These are phyloP conservation scores for Lactuca sativa DNA, from an alignment of 129 eudicot genomes.

Conservation along the genomic window DNA sequence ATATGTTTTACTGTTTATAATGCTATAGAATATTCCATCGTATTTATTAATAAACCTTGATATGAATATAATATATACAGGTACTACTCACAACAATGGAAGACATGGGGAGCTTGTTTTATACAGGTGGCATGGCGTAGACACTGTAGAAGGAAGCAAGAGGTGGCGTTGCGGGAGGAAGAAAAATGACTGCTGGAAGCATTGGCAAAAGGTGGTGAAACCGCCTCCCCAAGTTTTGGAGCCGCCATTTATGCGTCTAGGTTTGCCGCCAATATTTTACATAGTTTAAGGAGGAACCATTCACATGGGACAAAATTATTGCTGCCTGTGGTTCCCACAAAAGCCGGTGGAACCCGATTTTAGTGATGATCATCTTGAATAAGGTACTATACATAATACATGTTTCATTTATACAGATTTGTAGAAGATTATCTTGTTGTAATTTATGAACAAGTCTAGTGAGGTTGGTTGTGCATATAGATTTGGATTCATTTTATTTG, in stretches of 20 bases:
- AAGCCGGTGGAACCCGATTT: slow-evolving; percentile 88
- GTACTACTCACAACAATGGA: slow-evolving; percentile 82
- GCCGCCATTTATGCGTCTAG: slow-evolving; percentile 80
- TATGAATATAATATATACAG: slow-evolving; percentile 26
- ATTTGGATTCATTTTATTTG: neutral
- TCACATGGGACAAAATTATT: slow-evolving; percentile 31
- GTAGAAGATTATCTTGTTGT: neutral
- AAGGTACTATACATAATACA: neutral
- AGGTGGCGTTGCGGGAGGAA: slow-evolving; percentile 48
- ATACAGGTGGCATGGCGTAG: slow-evolving; percentile 91
- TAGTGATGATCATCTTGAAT: slow-evolving; percentile 32
- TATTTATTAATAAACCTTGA: neutral
- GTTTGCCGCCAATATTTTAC: slow-evolving; percentile 72
- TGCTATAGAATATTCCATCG: neutral
- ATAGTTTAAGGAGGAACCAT: slow-evolving; percentile 43
- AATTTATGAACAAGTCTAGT: neutral
- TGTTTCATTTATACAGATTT: neutral
- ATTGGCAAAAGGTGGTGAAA: slow-evolving; percentile 42
- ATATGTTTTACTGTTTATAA: too few relatives aligned
- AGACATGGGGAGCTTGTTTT: slow-evolving; percentile 83
- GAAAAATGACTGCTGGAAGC: slow-evolving; percentile 57
- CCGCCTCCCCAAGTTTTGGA: slow-evolving; percentile 55
- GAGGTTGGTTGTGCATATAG: neutral
- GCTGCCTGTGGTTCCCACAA: slow-evolving; percentile 39
- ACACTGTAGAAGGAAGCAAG: slow-evolving; percentile 57